phyloP scores from a whole-genome alignment of 2,329 filamentous ascomycete species.

The Juglanconis sp. region DNA sequence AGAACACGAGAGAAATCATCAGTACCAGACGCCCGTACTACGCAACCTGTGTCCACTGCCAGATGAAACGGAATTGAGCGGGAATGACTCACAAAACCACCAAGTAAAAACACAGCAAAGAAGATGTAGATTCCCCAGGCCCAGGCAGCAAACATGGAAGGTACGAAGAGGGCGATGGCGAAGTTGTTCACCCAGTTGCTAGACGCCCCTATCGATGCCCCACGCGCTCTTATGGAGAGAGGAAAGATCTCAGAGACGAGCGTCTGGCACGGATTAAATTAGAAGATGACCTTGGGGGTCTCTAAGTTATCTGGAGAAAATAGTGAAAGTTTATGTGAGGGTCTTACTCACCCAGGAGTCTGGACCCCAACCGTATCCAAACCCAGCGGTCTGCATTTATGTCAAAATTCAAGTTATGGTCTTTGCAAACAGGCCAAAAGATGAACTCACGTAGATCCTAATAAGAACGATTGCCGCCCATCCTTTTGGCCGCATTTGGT shows the following conservation, averaged over 20 bases:
- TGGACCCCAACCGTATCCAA: constrained; percentile 20
- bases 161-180: constrained; percentile 43
- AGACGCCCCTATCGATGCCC: constrained; percentile 39
- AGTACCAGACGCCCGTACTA: neutral
- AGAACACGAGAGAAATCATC: neutral
- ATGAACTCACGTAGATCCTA: constrained; percentile 25
- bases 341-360: constrained; percentile 18
- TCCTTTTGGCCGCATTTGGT: constrained; percentile 19
- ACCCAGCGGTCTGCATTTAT: constrained; percentile 1
- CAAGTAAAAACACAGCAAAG: constrained; percentile 48
- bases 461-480: constrained; percentile 36
- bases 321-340: neutral
- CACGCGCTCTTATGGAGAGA: constrained; percentile 34
- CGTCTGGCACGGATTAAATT: constrained; percentile 21
- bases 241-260: constrained; percentile 37
- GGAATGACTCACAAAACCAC: constrained; percentile 32
- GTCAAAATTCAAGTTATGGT: neutral
- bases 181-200: constrained; percentile 48
- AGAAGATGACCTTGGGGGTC: neutral
- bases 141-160: constrained; percentile 37
- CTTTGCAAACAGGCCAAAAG: neutral
- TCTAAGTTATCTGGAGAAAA: neutral
- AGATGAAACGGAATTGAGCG: neutral
- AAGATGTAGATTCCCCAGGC: constrained; percentile 56
- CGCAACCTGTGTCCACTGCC: neutral